Evolutionary conservation across 495 filamentous ascomycete species (phyloP).

Genomic region (Niebla homalea): DNA sequence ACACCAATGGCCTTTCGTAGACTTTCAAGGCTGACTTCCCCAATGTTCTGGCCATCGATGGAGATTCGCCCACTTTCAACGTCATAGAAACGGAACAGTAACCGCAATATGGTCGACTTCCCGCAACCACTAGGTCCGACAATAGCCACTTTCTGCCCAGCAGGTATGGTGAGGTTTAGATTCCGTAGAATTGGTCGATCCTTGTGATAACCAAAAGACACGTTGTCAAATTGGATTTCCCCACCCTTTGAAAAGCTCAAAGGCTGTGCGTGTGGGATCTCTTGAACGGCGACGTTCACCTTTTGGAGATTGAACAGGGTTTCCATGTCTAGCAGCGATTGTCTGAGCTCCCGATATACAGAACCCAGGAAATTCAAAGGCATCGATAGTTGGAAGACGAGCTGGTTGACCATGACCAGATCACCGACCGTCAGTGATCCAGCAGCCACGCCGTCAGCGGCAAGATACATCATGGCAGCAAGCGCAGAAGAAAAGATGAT

Average conservation of each 20-base stretch:
- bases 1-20: conserved; percentile 81
- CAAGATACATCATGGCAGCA: conserved; percentile 97
- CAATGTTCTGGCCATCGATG: conserved; percentile 87
- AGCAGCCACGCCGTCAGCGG: conserved; percentile 70
- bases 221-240: conserved; percentile 87
- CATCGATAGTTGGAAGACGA: conserved; percentile 94
- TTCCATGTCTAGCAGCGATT: conserved; percentile 95
- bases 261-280: conserved; percentile 56
- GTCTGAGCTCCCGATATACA: conserved; percentile 88
- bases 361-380: conserved; percentile 93
- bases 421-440: conserved; percentile 86
- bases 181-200: conserved; percentile 81
- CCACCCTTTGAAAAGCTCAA: conserved; percentile 63
- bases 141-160: conserved; percentile 88
- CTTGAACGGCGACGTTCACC: conserved; percentile 80
- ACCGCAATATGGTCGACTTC: conserved; percentile 81
- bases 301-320: conserved; percentile 98
- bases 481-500: conserved; percentile 92
- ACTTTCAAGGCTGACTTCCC: conserved; percentile 67
- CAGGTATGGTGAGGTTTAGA: conserved; percentile 77
- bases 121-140: conserved; percentile 93
- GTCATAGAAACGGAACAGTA: conserved; percentile 92
- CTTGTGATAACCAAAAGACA: conserved; percentile 81
- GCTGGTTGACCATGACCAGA: conserved; percentile 95
- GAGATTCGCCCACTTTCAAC: conserved; percentile 75